Evolutionary conservation across 2,329 filamentous ascomycete species (phyloP).

Genomic region (Ceratocystis smalleyi): DNA sequence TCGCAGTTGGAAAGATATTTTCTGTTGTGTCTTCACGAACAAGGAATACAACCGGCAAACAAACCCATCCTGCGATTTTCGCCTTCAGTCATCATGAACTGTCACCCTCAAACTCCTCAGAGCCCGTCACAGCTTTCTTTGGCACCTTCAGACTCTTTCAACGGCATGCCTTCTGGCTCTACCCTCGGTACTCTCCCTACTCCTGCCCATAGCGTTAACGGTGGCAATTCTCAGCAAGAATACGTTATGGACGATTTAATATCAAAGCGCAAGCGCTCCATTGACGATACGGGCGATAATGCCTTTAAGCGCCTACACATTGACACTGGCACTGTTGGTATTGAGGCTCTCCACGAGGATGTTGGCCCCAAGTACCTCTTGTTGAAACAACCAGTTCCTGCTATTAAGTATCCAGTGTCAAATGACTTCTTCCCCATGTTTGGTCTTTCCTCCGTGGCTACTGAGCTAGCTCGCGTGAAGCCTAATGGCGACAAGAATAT

Average conservation of each 20-base stretch:
- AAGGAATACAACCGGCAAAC: not conserved
- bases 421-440: conserved; percentile 46
- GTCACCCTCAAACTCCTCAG: conserved; percentile 52
- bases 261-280: conserved; percentile 46
- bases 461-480: conserved; percentile 46
- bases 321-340: conserved; percentile 39
- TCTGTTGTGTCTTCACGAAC: not conserved
- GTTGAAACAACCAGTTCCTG: conserved; percentile 29
- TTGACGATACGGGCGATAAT: conserved; percentile 41
- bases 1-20: not conserved
- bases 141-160: conserved; percentile 36
- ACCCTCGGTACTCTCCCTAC: conserved; percentile 40
- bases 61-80: not conserved
- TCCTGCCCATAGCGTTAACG: conserved; percentile 47
- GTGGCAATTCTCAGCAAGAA: conserved; percentile 29
- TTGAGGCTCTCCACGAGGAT: conserved; percentile 50
- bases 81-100: conserved; percentile 41
- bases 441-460: conserved; percentile 39
- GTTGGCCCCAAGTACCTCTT: conserved; percentile 52
- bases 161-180: conserved; percentile 34
- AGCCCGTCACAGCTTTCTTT: conserved; percentile 48
- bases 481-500: conserved; percentile 53
- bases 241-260: conserved; percentile 32
- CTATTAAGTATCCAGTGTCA: conserved; percentile 21
- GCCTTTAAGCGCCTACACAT: conserved; percentile 47